Conservation (phyloP, 106 monocot species). For the Dioscorea dumetorum region DNA sequence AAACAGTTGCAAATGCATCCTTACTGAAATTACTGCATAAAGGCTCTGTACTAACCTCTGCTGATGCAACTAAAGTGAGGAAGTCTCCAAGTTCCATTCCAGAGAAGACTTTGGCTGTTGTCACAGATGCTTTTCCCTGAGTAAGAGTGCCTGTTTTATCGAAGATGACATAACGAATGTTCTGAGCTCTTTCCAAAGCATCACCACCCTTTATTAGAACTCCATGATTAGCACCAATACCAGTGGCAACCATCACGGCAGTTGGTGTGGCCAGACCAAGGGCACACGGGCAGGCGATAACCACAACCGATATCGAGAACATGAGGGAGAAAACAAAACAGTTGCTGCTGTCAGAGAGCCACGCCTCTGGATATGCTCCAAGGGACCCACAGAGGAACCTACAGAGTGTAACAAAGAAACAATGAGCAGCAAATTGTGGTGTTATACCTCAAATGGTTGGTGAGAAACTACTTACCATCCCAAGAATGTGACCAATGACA, state of each 20-base stretch:
- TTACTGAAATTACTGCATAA: background rate
- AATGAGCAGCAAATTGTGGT: constrained; percentile 5
- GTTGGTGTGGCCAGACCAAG: constrained; percentile 97
- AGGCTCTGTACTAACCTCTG: constrained; percentile 54
- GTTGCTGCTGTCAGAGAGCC: constrained; percentile 64
- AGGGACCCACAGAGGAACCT: constrained; percentile 88
- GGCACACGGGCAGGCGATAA: constrained; percentile 97
- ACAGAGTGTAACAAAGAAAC: constrained; percentile 7
- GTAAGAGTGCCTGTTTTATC: constrained; percentile 98
- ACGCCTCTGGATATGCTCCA: constrained; percentile 75
- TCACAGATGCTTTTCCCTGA: constrained; percentile 80
- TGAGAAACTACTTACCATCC: constrained; percentile 54
- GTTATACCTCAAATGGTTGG: background rate
- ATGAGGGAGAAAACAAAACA: constrained; percentile 95
- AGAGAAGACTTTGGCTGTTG: constrained; percentile 48
- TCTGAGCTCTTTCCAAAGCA: constrained; percentile 91
- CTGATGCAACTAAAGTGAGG: constrained; percentile 82
- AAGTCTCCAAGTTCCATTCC: constrained; percentile 74
- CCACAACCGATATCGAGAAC: constrained; percentile 97
- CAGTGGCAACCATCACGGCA: constrained; percentile 99
- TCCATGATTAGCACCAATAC: constrained; percentile 84
- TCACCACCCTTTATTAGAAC: constrained; percentile 96
- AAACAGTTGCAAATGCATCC: no score
- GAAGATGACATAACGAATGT: constrained; percentile 65
- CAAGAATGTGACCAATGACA: constrained; percentile 77